Conservation (phyloP, 257 asterid genomes). For the Solanum ahanhuiri region DNA sequence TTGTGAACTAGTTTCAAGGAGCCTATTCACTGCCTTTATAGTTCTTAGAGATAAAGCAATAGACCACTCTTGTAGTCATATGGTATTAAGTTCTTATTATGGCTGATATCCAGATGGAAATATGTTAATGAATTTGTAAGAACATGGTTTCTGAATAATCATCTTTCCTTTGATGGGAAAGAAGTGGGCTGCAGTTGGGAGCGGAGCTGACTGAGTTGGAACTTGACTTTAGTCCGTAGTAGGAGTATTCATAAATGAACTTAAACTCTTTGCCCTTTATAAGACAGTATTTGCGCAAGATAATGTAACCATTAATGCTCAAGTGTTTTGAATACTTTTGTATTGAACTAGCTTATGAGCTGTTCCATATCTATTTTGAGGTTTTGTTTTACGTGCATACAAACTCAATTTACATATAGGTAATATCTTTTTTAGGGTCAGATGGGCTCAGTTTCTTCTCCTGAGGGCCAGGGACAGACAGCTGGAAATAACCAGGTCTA, state of each 20-base stretch:
- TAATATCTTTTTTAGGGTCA: conserved; percentile 50
- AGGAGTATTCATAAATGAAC: not conserved
- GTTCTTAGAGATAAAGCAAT: not conserved
- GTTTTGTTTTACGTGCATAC: not conserved
- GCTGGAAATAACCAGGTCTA: conserved; percentile 44
- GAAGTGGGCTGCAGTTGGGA: not conserved
- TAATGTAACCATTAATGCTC: not conserved
- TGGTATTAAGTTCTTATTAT: not conserved
- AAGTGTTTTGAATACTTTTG: not conserved
- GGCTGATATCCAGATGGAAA: not conserved
- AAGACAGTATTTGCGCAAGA: not conserved
- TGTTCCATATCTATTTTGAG: not conserved
- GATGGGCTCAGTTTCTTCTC: conserved; percentile 59
- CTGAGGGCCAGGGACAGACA: conserved; percentile 56
- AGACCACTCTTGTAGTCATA: not conserved
- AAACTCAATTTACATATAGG: not conserved
- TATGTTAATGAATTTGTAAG: not conserved
- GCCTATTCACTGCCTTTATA: not conserved
- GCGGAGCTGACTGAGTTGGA: not conserved
- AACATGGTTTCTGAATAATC: not conserved
- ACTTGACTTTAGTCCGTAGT: not conserved
- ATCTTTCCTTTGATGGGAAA: not conserved
- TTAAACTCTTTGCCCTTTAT: not conserved
- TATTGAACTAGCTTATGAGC: not conserved
- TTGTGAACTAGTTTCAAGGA: not conserved